These are phyloP conservation scores for Fraxinus xanthoxyloides DNA, from an alignment of 305 asterid genomes.

Conservation along the genomic window DNA sequence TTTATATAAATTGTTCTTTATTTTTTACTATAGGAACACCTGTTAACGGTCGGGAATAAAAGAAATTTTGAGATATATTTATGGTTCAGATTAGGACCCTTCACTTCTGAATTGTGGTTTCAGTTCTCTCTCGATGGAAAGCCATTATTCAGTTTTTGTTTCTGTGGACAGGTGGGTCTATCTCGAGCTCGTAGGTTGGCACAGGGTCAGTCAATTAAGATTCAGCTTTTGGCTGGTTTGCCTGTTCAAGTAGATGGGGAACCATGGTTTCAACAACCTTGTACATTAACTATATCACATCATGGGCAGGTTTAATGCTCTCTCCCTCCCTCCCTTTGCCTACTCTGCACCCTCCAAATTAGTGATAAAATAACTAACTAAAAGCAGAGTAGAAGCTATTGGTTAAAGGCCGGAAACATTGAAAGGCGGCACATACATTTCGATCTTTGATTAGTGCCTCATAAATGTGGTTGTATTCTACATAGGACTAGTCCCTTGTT, in stretches of 20 bases:
- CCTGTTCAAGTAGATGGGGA: constrained; percentile 98
- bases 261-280: constrained; percentile 93
- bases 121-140: not conserved
- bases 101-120: not conserved
- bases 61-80: not conserved
- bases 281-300: constrained; percentile 76
- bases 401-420: not conserved
- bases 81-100: not conserved
- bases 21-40: not conserved
- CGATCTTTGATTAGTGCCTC: not conserved
- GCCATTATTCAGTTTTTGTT: constrained; percentile 2
- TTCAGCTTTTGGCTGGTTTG: constrained; percentile 77
- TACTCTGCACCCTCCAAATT: not conserved
- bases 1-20: not conserved
- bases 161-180: constrained; percentile 74
- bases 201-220: constrained; percentile 89
- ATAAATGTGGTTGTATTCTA: not conserved
- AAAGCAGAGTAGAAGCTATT: not conserved
- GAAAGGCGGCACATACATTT: not conserved
- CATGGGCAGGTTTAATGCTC: constrained; percentile 77
- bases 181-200: constrained; percentile 93
- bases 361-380: not conserved
- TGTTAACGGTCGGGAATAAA: not conserved
- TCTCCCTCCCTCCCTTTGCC: not conserved
- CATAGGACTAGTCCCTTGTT: not conserved